A percentile compares a stretch with the other conserved stretches of the same genome.
phyloP scores from a whole-genome alignment of 805 yeast genomes.

The Starmerella floris region DNA sequence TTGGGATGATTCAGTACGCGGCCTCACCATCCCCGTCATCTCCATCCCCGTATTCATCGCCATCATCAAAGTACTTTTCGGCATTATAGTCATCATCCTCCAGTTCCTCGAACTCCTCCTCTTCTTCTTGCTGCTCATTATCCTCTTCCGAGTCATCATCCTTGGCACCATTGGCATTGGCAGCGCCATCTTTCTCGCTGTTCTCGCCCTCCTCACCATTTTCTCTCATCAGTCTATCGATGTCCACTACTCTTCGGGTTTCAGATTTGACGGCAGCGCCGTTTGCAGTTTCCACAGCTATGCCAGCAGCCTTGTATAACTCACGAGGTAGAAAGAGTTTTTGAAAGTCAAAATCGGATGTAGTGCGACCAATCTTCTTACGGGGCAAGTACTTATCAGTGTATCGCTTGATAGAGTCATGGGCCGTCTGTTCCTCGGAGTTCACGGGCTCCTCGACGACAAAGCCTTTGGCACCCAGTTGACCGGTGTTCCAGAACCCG shows the following conservation, averaged over 20 bases:
- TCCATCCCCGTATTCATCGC: conserved; percentile 41
- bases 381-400: conserved; percentile 67
- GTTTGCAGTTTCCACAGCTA: conserved; percentile 16
- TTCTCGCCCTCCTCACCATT: conserved; percentile 26
- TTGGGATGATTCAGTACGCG: conserved; percentile 49
- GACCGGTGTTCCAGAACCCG: conserved; percentile 23
- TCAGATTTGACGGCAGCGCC: neutral
- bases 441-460: conserved; percentile 15
- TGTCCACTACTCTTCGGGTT: neutral
- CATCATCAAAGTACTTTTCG: conserved; percentile 64
- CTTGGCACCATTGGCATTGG: conserved; percentile 32
- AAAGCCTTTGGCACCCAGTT: conserved; percentile 13
- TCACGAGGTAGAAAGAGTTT: conserved; percentile 65
- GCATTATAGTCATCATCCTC: conserved; percentile 73
- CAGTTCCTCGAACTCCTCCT: conserved; percentile 55
- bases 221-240: neutral
- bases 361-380: conserved; percentile 54
- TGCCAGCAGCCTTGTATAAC: conserved; percentile 57
- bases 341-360: conserved; percentile 66
- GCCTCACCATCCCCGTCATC: conserved; percentile 56
- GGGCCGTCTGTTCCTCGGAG: conserved; percentile 5
- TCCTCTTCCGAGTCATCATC: conserved; percentile 33
- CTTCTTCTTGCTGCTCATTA: conserved; percentile 36
- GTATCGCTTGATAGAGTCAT: conserved; percentile 68
- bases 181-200: conserved; percentile 29